Evolutionary conservation across 257 asterid genomes (phyloP), one percentile per base, ranked within the genome.

Genomic region (Leptodermis oblonga): DNA sequence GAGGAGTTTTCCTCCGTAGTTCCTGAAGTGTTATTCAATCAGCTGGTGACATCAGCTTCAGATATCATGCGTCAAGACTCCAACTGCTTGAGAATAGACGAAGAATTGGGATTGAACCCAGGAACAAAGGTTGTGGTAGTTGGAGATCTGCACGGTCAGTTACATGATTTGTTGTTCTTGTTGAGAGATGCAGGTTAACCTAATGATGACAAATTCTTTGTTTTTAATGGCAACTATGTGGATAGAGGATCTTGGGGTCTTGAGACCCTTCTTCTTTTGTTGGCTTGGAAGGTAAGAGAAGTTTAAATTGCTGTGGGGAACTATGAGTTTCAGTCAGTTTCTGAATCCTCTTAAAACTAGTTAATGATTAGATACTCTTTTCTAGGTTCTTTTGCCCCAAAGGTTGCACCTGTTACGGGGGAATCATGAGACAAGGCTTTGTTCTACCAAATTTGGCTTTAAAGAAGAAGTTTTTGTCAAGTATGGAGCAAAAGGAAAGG

Each of bases 391-490:
- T 74, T 79, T 90, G 84, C 99, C 99, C 72, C 76, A 79, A 45
- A 88, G 90, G 79, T 90, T 93, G 59, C 87, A 72, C 79, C 83
- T 93, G 70, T 94, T 93, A 68, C 96, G 99, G 33, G 99, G 99
- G 45, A 93, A 93, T 78, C 99, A 93, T 37, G 97, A 93, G 71
- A 90, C 99, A 2, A 90, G 90, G 76, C 86, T 90, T 55, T 93
- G 99, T 77, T 90, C 99, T 66, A 84, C 97, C 39, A 93, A 90
- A 15, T 93, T 88, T 70, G 97, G 99, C 65, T 93, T 93, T 80
- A 97, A 93, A 73, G 86, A 90, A 73, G 99, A 93, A 85, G 96
- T 93, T 60, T 72, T 73, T n/a, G 72, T 82, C 9, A 93, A 93
- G 67, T 93, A 90, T 72, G 96, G 96, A 45, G 87, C 86, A 31